Evolutionary conservation across 164 flowering plant genomes (phyloP).

Genomic region (Vitis vinifera): DNA sequence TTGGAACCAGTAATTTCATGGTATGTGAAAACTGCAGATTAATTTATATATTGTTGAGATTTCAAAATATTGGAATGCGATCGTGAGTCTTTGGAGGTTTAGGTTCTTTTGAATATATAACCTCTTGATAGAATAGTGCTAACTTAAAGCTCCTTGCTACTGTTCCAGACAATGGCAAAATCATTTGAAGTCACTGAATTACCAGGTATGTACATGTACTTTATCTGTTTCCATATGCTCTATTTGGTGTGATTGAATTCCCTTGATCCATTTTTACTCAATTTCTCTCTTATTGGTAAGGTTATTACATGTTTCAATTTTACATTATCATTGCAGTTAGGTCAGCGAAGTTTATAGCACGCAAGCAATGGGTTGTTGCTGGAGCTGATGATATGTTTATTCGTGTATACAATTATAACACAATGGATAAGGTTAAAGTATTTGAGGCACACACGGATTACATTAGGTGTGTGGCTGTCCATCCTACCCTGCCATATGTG

Average conservation of each 20-base stretch:
- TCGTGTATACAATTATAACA: constrained; percentile 95
- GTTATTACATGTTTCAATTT: background rate
- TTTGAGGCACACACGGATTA: constrained; percentile 94
- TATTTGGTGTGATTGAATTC: too few species aligned
- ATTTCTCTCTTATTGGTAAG: background rate
- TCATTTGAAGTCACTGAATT: constrained; percentile 94
- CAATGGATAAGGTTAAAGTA: constrained; percentile 91
- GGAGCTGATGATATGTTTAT: constrained; percentile 97
- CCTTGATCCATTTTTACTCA: background rate
- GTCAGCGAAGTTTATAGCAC: constrained; percentile 86
- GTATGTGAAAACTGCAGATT: too few species aligned
- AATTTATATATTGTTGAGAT: too few species aligned
- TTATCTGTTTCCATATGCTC: background rate
- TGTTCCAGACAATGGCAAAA: constrained; percentile 78
- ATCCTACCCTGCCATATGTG: constrained; percentile 87
- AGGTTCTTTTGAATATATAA: background rate
- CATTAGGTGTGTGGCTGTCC: constrained; percentile 88
- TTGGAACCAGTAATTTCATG: too few species aligned
- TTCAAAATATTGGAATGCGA: background rate
- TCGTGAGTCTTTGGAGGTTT: background rate
- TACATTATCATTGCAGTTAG: constrained; percentile 55
- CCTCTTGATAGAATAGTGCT: background rate
- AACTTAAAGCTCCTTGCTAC: constrained; percentile 14
- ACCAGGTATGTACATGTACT: constrained; percentile 56
- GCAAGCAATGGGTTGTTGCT: constrained; percentile 96